Evolutionary conservation across 805 yeast species (phyloP), one percentile per base, ranked within the genome.

Genomic region (Cyberlindnera petersonii): DNA sequence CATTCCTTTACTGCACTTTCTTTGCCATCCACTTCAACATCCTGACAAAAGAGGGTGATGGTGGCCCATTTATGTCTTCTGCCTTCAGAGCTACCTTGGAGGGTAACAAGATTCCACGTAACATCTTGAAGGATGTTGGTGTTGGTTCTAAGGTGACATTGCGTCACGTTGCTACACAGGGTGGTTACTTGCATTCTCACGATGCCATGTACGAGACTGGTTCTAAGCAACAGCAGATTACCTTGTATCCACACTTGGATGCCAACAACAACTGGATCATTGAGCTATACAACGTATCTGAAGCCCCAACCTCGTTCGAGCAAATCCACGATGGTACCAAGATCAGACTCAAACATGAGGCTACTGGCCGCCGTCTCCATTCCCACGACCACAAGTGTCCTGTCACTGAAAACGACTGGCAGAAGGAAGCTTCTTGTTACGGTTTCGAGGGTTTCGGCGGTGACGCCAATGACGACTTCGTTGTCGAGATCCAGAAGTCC

Each of bases 181-280:
- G 89, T 49, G 93, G 93, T 35, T 85, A 85, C 61, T 69, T 85
- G 51, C 95, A 85, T 60, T 82, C 91, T n/a, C 95, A 85, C 61
- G 69, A 71, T 40, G 79, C 76, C 53, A 63, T 68, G 50, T 83
- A 81, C 53, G 85, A 80, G 54, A 75, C 84, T 34, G 94, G 94
- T 44, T 85, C 94, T 7, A 75, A 82, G 55, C 94, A 85, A 63
- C 94, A 85, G 62, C 94, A 85, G 63, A 64, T 85, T 48, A 84
- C 93, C 5, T 67, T 84, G 47, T 85, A 85, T 56, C 89, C 89
- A 33, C 91, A 83, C 59, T 62, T 79, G 53, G 95, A 85, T 63
- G 59, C 66, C 29, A 85, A 85, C 65, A 85, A 85, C 63, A 69
- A 75, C 45, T 85, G 91, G 87, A 43, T 68, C 21, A 63, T 85